Evolutionary conservation across 2,329 filamentous ascomycete genomes (phyloP), one percentile per base, ranked within the genome.

Genomic region (Diplodia sapinea): DNA sequence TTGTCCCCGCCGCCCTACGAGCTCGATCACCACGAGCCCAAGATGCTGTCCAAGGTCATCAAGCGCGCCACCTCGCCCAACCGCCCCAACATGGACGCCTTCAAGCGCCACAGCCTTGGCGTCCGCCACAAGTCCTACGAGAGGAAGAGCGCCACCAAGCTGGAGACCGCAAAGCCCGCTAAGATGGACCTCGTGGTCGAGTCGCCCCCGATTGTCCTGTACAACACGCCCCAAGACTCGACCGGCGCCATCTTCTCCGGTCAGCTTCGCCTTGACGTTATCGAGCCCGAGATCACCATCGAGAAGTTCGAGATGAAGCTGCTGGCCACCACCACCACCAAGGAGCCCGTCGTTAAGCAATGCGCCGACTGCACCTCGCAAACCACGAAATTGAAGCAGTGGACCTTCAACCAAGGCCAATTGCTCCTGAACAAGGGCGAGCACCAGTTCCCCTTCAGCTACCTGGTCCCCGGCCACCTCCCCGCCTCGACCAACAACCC

Each of bases 391-490:
- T 80, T 98, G 70, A 89, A 90, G 78, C 87, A 85, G 65, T 97
- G 93, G 93, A 86, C 87, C 38, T 91, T 98, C 74, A 40, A 50
- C 67, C 80, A 96, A 68, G 85, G 85, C 20, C 73, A 82, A 12
- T 78, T 81, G 17, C 74, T 74, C 2, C 81, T 85, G 72, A 79
- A 79, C 62, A 72, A 75, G 79, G 89, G 90, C 69, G 80, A 85
- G 61, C 93, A 97, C 78, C 85, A 88, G 55, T 96, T 94, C 76
- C 94, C 95, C 59, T 97, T 97, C 79, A 96, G 93, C 73, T 90
- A 93, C 72, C 84, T 97, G 63, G 86, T 99, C 54, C 88, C 89
- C 1, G 95, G 95, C 23, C 86, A 94, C 74, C 85, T 97, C n/a
- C 94, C 94, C 3, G 91, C 93, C 2, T 91, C 89, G 51, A 92